These are phyloP conservation scores for Serendipita sp. DNA, from an alignment of 768 basidiomycete species.

Conservation along the genomic window DNA sequence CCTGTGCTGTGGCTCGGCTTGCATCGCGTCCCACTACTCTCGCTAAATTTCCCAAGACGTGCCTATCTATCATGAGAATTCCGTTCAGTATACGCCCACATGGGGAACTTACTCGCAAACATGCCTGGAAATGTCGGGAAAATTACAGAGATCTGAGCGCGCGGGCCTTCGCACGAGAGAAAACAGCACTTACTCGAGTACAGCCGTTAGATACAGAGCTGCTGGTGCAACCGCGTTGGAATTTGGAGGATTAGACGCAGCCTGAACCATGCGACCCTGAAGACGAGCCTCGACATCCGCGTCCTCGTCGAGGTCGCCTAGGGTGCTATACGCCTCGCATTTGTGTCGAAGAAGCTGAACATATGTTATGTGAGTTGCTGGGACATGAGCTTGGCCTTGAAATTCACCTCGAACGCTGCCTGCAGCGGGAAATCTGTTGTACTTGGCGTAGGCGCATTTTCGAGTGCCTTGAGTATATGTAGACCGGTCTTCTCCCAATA, in stretches of 20 bases:
- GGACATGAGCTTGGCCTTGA: constrained; percentile 14
- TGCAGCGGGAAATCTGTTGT: constrained; percentile 52
- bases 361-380: constrained; percentile 10
- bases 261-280: constrained; percentile 39
- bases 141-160: constrained; percentile 10
- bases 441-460: constrained; percentile 22
- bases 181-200: constrained; percentile 70
- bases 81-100: background rate
- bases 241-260: constrained; percentile 35
- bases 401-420: constrained; percentile 55
- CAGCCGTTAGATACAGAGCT: constrained; percentile 79
- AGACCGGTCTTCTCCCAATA: constrained; percentile 64
- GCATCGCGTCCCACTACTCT: constrained; percentile 77
- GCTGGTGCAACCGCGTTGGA: constrained; percentile 57
- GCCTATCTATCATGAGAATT: constrained; percentile 30
- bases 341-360: constrained; percentile 61
- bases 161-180: constrained; percentile 7
- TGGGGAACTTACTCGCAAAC: constrained; percentile 63
- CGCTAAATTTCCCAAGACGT: constrained; percentile 69
- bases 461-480: constrained; percentile 6
- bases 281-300: constrained; percentile 44
- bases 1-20: constrained; percentile 54
- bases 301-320: constrained; percentile 70
- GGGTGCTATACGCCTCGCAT: constrained; percentile 76
- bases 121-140: constrained; percentile 32